These are phyloP conservation scores for Lipomyces yamadae DNA, from an alignment of 805 yeast genomes.

Conservation along the genomic window DNA sequence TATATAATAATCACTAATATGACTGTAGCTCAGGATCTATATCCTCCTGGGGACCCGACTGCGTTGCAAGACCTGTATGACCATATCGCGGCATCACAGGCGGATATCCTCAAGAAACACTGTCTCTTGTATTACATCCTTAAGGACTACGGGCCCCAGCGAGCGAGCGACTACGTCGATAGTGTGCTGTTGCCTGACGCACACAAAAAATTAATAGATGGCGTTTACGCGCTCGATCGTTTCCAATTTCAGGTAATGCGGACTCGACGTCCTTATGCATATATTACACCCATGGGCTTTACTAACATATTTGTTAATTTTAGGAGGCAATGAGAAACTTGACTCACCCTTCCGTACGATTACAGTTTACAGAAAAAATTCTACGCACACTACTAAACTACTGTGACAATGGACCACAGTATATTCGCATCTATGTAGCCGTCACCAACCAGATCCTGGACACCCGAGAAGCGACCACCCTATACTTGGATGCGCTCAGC, in stretches of 20 bases:
- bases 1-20: neutral
- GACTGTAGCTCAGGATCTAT: conserved; percentile 16
- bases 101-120: conserved; percentile 30
- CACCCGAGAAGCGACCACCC: conserved; percentile 5
- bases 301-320: neutral
- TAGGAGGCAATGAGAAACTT: conserved; percentile 24
- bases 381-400: conserved; percentile 19
- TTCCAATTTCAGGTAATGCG: conserved; percentile 24
- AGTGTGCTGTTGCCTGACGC: conserved; percentile 23
- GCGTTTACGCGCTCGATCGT: conserved; percentile 30
- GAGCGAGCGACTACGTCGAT: conserved; percentile 16
- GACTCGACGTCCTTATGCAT: neutral
- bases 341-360: conserved; percentile 27
- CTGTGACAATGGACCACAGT: conserved; percentile 24
- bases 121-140: conserved; percentile 28
- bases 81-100: conserved; percentile 15
- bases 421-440: conserved; percentile 21
- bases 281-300: neutral
- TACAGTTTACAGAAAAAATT: conserved; percentile 30
- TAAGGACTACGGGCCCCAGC: conserved; percentile 19
- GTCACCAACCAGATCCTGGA: conserved; percentile 17
- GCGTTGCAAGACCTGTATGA: conserved; percentile 22
- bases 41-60: conserved; percentile 23
- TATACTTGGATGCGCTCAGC: conserved; percentile 26
- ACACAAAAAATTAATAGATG: conserved; percentile 22